Conservation (phyloP, 2,329 filamentous ascomycete genomes). For the Botrytis fabae region DNA sequence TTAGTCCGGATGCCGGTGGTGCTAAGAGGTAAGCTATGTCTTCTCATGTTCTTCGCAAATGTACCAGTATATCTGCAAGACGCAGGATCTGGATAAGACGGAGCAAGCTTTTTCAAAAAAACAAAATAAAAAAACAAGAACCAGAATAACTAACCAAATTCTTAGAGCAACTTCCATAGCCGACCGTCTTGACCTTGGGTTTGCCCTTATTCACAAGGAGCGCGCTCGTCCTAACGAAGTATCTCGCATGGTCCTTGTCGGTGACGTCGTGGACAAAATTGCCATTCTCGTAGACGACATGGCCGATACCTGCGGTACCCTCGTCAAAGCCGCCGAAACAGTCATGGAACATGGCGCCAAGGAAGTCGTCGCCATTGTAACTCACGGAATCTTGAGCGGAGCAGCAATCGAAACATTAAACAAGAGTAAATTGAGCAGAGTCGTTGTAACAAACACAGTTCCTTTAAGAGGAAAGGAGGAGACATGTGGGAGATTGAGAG, state of each 20-base stretch:
- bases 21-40: conserved; percentile 68
- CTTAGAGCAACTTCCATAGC: conserved; percentile 82
- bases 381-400: conserved; percentile 86
- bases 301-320: conserved; percentile 92
- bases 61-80: background rate
- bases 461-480: conserved; percentile 79
- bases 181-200: conserved; percentile 84
- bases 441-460: conserved; percentile 91
- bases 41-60: background rate
- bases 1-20: conserved; percentile 91
- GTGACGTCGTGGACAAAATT: conserved; percentile 85
- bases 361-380: conserved; percentile 91
- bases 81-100: background rate
- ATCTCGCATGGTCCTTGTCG: conserved; percentile 92
- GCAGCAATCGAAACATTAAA: conserved; percentile 77
- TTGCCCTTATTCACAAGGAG: conserved; percentile 97
- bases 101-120: too few species aligned
- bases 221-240: conserved; percentile 89
- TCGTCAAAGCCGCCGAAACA: conserved; percentile 84
- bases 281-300: conserved; percentile 98
- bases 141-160: background rate
- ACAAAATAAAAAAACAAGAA: background rate
- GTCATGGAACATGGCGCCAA: conserved; percentile 83
- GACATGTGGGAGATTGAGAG: conserved; percentile 75
- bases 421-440: conserved; percentile 69